A percentile compares a stretch with the other conserved stretches of the same genome.
These are phyloP conservation scores for Wickerhamiella brachini DNA, from an alignment of 805 yeast species.

Conservation along the genomic window DNA sequence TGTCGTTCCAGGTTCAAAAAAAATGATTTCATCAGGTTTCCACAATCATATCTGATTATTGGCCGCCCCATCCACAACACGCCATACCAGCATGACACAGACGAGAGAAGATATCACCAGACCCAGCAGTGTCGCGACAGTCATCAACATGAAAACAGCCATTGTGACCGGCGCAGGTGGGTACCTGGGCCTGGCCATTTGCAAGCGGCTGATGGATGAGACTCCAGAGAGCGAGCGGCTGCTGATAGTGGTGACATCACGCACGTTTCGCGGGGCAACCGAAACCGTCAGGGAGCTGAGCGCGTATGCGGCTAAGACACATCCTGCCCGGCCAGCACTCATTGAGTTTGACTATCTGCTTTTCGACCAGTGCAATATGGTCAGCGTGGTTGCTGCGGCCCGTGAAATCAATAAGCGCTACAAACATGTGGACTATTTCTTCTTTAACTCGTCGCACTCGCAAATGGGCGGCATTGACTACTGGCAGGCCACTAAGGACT, in stretches of 20 bases:
- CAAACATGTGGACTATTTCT: constrained; percentile 57
- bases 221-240: constrained; percentile 33
- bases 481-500: constrained; percentile 59
- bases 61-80: too few relatives aligned
- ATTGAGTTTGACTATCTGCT: constrained; percentile 79
- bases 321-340: constrained; percentile 34
- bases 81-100: too few relatives aligned
- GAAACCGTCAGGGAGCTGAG: constrained; percentile 50
- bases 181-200: constrained; percentile 77
- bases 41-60: too few relatives aligned
- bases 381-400: constrained; percentile 61
- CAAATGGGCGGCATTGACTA: constrained; percentile 80
- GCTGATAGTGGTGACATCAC: constrained; percentile 76
- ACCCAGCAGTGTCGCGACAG: background rate
- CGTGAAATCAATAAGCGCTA: constrained; percentile 56
- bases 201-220: constrained; percentile 58
- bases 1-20: too few relatives aligned
- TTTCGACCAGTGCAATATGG: constrained; percentile 85
- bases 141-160: constrained; percentile 16
- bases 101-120: too few relatives aligned
- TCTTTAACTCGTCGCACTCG: constrained; percentile 83
- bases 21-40: too few relatives aligned
- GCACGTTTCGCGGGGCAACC: constrained; percentile 75
- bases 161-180: constrained; percentile 31
- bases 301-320: constrained; percentile 14